A percentile compares a stretch with the other conserved stretches of the same genome.
Evolutionary conservation across 257 asterid species (phyloP).

Genomic region (Przewalskia tangutica): DNA sequence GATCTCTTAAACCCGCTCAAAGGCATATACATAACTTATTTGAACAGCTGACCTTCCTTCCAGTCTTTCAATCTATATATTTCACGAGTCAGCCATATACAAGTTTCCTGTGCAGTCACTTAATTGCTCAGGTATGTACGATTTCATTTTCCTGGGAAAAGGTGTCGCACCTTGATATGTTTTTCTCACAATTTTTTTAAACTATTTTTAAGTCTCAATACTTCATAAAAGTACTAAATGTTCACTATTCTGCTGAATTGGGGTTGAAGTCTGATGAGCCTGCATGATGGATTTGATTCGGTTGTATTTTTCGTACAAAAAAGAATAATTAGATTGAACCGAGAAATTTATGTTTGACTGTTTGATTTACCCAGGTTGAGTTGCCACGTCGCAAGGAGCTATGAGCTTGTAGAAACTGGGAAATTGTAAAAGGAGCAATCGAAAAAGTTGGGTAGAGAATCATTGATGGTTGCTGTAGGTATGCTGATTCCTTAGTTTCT

Average conservation of each 20-base stretch:
- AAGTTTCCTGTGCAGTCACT: not conserved
- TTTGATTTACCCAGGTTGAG: not conserved
- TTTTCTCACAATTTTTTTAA: not conserved
- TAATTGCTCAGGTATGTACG: not conserved
- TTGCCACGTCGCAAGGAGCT: not conserved
- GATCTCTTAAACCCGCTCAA: not conserved
- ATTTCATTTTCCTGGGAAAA: not conserved
- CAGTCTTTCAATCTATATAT: not conserved
- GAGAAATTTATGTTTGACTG: not conserved
- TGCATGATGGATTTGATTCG: not conserved
- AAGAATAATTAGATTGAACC: not conserved
- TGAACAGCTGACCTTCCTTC: not conserved
- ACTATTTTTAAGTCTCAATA: not conserved
- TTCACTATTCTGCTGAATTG: not conserved
- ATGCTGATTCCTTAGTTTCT: not conserved
- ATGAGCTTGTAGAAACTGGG: not conserved
- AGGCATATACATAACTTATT: not conserved
- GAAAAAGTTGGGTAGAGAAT: no score
- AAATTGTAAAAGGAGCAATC: not conserved
- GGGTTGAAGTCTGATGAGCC: not conserved
- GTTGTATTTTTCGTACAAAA: not conserved
- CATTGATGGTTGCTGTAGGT: not conserved
- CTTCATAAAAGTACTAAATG: not conserved
- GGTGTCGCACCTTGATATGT: not conserved
- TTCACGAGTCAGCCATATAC: not conserved